A percentile compares a stretch with the other conserved stretches of the same genome.
These are phyloP conservation scores for Aureobasidium musti DNA, from an alignment of 2,329 filamentous ascomycete species.

Conservation along the genomic window DNA sequence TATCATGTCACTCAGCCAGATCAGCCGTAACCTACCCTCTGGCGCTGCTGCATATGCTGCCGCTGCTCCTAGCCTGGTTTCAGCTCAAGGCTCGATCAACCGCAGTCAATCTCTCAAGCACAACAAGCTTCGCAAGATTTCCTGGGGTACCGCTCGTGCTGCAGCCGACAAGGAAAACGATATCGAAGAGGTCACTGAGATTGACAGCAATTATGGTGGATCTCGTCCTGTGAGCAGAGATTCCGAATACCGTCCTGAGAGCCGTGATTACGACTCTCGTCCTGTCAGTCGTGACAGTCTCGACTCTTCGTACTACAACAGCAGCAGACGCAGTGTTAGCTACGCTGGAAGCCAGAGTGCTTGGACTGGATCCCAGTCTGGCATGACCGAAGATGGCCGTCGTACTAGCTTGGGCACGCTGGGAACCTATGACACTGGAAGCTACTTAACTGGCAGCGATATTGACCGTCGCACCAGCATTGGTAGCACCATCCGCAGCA, in stretches of 20 bases:
- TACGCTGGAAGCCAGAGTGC: constrained; percentile 37
- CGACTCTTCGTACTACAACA: constrained; percentile 23
- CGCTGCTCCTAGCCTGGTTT: constrained; percentile 35
- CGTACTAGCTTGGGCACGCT: constrained; percentile 48
- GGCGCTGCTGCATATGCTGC: constrained; percentile 44
- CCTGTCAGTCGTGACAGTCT: constrained; percentile 28
- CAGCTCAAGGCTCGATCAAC: constrained; percentile 37
- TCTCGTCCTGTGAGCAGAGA: constrained; percentile 29
- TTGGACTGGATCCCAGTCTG: constrained; percentile 31
- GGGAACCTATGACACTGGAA: constrained; percentile 52
- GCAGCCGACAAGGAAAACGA: constrained; percentile 52
- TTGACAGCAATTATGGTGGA: constrained; percentile 35
- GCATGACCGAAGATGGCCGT: constrained; percentile 37
- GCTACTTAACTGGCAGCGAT: constrained; percentile 53
- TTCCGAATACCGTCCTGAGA: constrained; percentile 23
- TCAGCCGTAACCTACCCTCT: constrained; percentile 70
- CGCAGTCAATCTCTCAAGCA: constrained; percentile 45
- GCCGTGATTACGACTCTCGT: constrained; percentile 24
- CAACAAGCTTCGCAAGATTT: constrained; percentile 38
- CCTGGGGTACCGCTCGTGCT: constrained; percentile 39
- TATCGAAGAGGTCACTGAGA: constrained; percentile 47
- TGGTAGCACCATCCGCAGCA: constrained; percentile 45
- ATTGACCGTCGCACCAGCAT: constrained; percentile 49
- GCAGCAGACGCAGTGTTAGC: constrained; percentile 32
- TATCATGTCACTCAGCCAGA: constrained; percentile 88